Base-by-base conservation (phyloP, 2,329 filamentous ascomycete species). In the Juglanconis oblonga region DNA sequence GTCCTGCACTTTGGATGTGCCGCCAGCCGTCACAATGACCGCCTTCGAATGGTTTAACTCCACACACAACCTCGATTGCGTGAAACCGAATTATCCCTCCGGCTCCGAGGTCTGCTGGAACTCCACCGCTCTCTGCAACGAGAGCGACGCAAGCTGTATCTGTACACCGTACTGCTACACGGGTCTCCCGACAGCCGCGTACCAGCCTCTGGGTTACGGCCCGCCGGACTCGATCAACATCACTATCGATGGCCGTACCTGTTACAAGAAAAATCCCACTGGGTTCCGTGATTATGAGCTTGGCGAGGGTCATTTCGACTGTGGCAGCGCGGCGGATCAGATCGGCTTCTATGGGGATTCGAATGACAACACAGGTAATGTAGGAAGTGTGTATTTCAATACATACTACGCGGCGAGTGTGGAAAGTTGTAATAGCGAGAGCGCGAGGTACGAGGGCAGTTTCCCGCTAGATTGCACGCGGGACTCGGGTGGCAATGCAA, bases 31-130 rank as follows among this genome's bases (percentile, higher is more conserved):
- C 24, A 24, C 24, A 24, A 45, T 59, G 31, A 59, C 52, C 11
- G 35, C 47, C 24, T 60, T 60, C 49, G 36, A 11, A 17, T 60
- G 58, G 58, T 60, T 60, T 53, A 60, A 60, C 49, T 57, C 53
- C 2, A 57, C 58, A 10, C 58, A 60, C 58, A 60, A 60, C 10
- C 42, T 60, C 36, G 58, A 60, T 49, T 60, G 58, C 42, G 32
- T 33, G 53, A 52, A 40, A 24, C 53, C 48, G 6, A 60, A 60
- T 33, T 60, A 36, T 8, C 53, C 58, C 10, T 29, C 58, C 17
- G 53, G 32, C 33, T 31, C 58, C 29, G 40, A 51, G 17, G 54
- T 55, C 38, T 60, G 58, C 53, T 60, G 50, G 31, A 60, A 60
- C 29, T 47, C 29, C 24, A 60, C 58, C n/a, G 44, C 54, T 5